Evolutionary conservation across 805 yeast species (phyloP), one percentile per base, ranked within the genome.

Genomic region (Barnettozyma vustinii): DNA sequence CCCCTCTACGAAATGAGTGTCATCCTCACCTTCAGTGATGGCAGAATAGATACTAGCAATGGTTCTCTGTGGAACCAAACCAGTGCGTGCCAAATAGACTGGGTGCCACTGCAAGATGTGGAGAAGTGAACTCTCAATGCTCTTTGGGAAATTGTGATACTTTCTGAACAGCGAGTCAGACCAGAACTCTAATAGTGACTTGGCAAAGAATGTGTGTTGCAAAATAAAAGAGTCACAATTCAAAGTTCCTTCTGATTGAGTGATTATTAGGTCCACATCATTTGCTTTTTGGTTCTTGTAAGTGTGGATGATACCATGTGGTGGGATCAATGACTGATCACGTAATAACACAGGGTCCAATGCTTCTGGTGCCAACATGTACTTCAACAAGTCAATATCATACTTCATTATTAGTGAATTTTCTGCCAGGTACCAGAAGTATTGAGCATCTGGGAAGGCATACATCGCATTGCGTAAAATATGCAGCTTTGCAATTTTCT

Each of bases 31-130:
- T n/a, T 63, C 57, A 12, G 57, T 53, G 4, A 66, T 48, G 13
- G 71, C 67, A 26, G 70, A 66, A 53, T 75, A 77, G 16, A 69
- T 54, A 32, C 80, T 67, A 13, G 79, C 78, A 39, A 84, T 74
- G 9, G 77, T 67, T 59, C 81, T 76, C 40, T 81, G 74, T 12
- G 89, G 87, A 1, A 94, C 78, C 15, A 92, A 65, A 0, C 89
- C 84, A 3, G 94, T 74, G 59, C 81, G 84, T 47, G 85, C 76
- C 56, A 94, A 72, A 25, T 86, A 69, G 26, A 77, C 80, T 12
- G 97, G 96, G 63, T 92, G 99, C 99, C 98, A 94, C 66, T 89
- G 97, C 56, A 90, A 72, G 41, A 90, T 72, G 63, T 94, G 98
- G n/a, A 87, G 77, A 40, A 92, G 62, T 0, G 94, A 91, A n/a